Base-by-base conservation (phyloP, 176 grass and related monocot species). In the Hsuehochloa calcarea region DNA sequence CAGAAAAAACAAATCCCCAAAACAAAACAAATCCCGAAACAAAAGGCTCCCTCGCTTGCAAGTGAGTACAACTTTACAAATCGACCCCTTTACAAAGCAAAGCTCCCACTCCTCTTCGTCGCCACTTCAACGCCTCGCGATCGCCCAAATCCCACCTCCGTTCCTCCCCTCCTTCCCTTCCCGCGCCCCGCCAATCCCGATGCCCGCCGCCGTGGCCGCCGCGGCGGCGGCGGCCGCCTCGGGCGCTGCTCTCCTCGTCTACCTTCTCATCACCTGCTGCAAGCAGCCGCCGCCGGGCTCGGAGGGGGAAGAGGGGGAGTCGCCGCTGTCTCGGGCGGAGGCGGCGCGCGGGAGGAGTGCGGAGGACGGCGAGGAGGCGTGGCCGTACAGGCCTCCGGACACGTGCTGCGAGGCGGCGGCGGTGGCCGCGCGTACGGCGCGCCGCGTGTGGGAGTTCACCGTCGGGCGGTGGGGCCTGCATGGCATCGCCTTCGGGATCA, bases 401-500 rank as follows among this genome's bases (percentile, higher is more conserved):
- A 85, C 87, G 15, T 94, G 92, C 84, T 74, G 87, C 56, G 92
- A 94, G 69, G 87, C 87, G 40, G 67, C 65, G 35, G 16, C 37
- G 22, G 74, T 91, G 65, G 78, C 89, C 3, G 84, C 90, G 39
- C 84, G 84, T 50, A 92, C 92, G 7, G 84, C 88, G 27, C 58
- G 87, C 19, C 85, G 81, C 65, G 39, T 64, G 23, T 92, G 89
- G 85, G 83, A 80, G 35, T 49, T 91, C 84, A 79, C 77, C 74
- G 73, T 94, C 46, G 92, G 92, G 14, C 62, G 90, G 45, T 94
- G 92, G 92, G 78, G 82, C 39, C 72, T 94, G 17, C 66, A 79
- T 65, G 90, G 85, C 67, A 68, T 94, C 52, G 81, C 84, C 74
- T 94, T 92, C 79, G 90, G 90, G 69, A 87, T 94, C 84, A 94